Base-by-base conservation (phyloP, 352 stramenopile genomes). In the Blastocystis sp. region DNA sequence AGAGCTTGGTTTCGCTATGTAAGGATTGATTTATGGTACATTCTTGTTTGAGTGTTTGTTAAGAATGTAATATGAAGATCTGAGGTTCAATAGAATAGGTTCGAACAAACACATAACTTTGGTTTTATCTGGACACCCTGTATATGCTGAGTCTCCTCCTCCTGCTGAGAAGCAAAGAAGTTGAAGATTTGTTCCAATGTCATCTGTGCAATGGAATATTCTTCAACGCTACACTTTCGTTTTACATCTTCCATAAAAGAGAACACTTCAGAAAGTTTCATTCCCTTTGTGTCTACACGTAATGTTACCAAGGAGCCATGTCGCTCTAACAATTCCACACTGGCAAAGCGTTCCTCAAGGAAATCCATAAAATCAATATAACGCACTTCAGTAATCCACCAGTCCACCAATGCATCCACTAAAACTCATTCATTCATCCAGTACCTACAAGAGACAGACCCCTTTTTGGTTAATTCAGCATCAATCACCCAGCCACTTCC, bases 151-250 rank as follows among this genome's bases (percentile, higher is more conserved):
- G 89, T 84, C 40, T 91, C 91, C 48, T 93, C 91, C 58, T 92
- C 90, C 77, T 93, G 90, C 68, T 95, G 90, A 9, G 91, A 91
- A 0, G 94, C 95, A 78, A 98, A 96, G 82, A 96, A 92, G 90
- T 97, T 95, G 90, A 98, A 98, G 19, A 98, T 94, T 27, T 94
- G 93, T 91, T 98, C 95, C 0, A 98, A 92, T 0, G 94, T 96
- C 53, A 95, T 91, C 87, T 98, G 94, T 56, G 93, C 95, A 44
- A 98, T 92, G 82, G 92, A 95, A 91, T 98, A 98, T 70, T 95
- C 93, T 69, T 93, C 90, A 64, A 98, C 94, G 15, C 90, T 60
- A 68, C 96, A 94, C 30, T 68, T 78, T 4, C 78, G 37, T 91
- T 96, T 97, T 77, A 92, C 90, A 7, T 73, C 70, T 87, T 98